Base-by-base conservation (phyloP, 805 yeast genomes). In the Zygoascus ofunaensis region DNA sequence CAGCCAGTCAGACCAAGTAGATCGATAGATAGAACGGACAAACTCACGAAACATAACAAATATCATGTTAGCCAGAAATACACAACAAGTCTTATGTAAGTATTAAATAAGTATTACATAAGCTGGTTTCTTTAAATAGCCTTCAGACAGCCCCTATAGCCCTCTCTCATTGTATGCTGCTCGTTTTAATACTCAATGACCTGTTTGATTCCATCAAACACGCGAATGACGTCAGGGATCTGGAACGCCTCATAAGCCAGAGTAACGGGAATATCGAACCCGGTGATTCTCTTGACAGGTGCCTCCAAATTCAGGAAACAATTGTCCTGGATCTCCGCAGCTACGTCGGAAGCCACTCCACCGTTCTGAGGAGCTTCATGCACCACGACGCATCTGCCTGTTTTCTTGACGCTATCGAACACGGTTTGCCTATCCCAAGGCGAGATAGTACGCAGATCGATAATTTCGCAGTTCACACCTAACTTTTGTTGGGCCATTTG, bases 211-310 rank as follows among this genome's bases (percentile, higher is more conserved):
- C 57, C 57, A 39, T 61, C 57, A 43, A 51, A 55, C 22, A 60
- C 53, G 26, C 62, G 42, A n/a, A 57, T 54, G 15, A 61, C 64
- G 65, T 87, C 95, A 67, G 97, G 97, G 86, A 87, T 82, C 53
- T 94, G 94, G 64, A 87, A 87, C 69, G 82, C 92, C 74, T 87
- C 97, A 65, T 85, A 77, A 68, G 94, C 92, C 61, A 87, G 83
- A 49, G 96, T 94, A 53, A 95, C 86, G 69, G 94, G 95, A n/a
- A 86, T 94, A 72, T 87, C 96, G 68, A 94, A 87, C 65, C 95
- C 96, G 43, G 97, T 85, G 56, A 86, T 82, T 77, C 96, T 82
- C 71, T 83, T 87, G 51, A 87, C 82, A 55, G 97, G 97, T 47
- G 95, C 87, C 69, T 87, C 97, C 62, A 87, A 75, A 72, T 83